A percentile compares a stretch with the other conserved stretches of the same genome.
Conservation (phyloP, 2,329 filamentous ascomycete genomes). For the Amesomyces nigricolor region DNA sequence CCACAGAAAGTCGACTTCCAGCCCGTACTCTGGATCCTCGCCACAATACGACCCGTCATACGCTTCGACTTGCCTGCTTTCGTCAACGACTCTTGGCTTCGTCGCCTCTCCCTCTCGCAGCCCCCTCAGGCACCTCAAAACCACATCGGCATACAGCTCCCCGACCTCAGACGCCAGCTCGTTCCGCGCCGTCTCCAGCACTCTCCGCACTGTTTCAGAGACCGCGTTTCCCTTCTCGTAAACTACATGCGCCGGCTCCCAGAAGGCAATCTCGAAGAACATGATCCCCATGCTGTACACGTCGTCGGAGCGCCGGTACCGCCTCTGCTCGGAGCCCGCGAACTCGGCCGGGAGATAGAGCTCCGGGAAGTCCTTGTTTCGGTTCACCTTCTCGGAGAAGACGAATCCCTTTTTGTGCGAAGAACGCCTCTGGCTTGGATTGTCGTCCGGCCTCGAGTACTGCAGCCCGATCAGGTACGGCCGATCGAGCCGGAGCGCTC, state of each 20-base stretch:
- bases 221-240: neutral
- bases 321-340: neutral
- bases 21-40: constrained; percentile 1
- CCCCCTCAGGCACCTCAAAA: neutral
- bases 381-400: neutral
- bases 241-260: neutral
- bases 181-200: neutral
- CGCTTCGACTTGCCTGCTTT: neutral
- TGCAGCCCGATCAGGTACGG: constrained; percentile 1
- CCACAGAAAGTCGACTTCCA: constrained; percentile 4
- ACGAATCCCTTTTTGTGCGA: neutral
- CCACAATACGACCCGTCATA: neutral
- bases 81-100: too few relatives aligned
- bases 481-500: neutral
- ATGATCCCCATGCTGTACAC: constrained; percentile 1
- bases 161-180: constrained; percentile 1
- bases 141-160: neutral
- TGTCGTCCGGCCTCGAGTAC: constrained; percentile 3
- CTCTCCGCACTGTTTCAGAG: neutral
- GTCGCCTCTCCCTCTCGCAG: neutral
- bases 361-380: neutral
- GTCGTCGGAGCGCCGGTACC: constrained; percentile 2
- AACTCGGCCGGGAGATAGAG: neutral
- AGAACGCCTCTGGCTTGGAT: neutral
- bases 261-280: neutral